Evolutionary conservation across 768 basidiomycete species (phyloP).

Genomic region (Hygrophoropsis aurantiaca): DNA sequence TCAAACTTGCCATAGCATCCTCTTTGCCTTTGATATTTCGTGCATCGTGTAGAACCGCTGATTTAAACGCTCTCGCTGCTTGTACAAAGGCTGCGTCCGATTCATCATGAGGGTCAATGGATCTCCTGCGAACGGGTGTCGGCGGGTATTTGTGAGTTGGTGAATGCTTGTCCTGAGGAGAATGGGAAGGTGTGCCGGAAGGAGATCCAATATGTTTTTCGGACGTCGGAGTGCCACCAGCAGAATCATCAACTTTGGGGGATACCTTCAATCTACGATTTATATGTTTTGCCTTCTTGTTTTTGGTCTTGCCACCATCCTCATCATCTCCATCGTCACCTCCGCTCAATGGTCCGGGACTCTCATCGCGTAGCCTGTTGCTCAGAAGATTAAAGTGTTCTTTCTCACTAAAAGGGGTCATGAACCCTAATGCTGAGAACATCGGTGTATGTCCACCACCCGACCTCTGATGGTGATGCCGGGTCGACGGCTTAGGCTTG

Average conservation of each 20-base stretch:
- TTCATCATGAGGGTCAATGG: conserved; percentile 29
- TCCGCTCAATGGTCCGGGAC: conserved; percentile 15
- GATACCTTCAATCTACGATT: conserved; percentile 5
- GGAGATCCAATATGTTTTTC: conserved; percentile 5
- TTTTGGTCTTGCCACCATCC: conserved; percentile 13
- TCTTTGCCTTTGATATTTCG: conserved; percentile 60
- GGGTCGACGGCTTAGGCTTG: conserved; percentile 42
- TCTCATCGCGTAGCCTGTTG: conserved; percentile 27
- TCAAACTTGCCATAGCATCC: conserved; percentile 40
- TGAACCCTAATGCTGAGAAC: conserved; percentile 30
- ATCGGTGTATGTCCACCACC: conserved; percentile 46
- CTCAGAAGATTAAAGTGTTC: conserved; percentile 40
- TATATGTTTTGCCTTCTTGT: conserved; percentile 30
- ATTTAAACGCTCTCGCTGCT: conserved; percentile 66
- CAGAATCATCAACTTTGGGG: conserved; percentile 3
- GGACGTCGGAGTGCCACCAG: conserved; percentile 7
- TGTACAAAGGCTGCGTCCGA: conserved; percentile 45
- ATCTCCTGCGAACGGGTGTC: conserved; percentile 12
- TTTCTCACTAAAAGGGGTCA: conserved; percentile 44
- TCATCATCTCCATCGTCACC: conserved; percentile 29
- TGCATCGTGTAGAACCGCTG: conserved; percentile 75
- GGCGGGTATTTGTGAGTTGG: conserved; percentile 42
- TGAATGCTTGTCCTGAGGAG: conserved; percentile 7
- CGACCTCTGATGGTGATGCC: conserved; percentile 30
- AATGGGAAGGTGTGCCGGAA: conserved; percentile 1